phyloP scores from a whole-genome alignment of 495 filamentous ascomycete species.

The Penicillium tannophilum region DNA sequence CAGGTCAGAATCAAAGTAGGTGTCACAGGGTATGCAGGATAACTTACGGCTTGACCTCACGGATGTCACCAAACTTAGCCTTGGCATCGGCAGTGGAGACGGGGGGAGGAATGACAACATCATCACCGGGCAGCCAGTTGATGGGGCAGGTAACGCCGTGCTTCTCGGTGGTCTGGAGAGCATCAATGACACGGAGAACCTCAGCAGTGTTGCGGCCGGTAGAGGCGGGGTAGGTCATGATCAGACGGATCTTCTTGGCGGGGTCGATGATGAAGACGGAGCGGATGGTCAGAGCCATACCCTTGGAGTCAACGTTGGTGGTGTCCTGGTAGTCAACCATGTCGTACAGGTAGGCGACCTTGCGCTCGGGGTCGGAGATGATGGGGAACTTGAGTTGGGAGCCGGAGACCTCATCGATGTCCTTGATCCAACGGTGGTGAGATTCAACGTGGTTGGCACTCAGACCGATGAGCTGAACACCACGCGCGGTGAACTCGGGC shows the following conservation, averaged over 20 bases:
- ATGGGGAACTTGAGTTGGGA: slow-evolving; percentile 65
- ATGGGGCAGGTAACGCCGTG: slow-evolving; percentile 66
- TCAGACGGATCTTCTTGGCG: slow-evolving; percentile 66
- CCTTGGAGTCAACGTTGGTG: slow-evolving; percentile 57
- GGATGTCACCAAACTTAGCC: slow-evolving; percentile 67
- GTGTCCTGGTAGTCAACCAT: slow-evolving; percentile 64
- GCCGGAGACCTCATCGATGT: slow-evolving; percentile 63
- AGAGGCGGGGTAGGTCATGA: slow-evolving; percentile 68
- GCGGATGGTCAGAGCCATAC: slow-evolving; percentile 67
- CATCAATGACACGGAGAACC: slow-evolving; percentile 66
- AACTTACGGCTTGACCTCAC: slow-evolving; percentile 64
- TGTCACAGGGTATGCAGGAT: not conserved
- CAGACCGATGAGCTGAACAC: slow-evolving; percentile 93
- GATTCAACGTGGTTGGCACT: slow-evolving; percentile 61
- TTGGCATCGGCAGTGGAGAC: slow-evolving; percentile 64
- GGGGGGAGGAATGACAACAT: slow-evolving; percentile 67
- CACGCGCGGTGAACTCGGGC: slow-evolving; percentile 92
- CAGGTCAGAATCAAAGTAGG: slow-evolving; percentile 20
- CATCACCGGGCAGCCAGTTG: slow-evolving; percentile 64
- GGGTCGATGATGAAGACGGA: slow-evolving; percentile 73
- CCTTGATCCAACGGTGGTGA: slow-evolving; percentile 64
- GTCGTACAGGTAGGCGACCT: slow-evolving; percentile 66
- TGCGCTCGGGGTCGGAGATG: slow-evolving; percentile 67
- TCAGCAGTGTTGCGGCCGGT: slow-evolving; percentile 67
- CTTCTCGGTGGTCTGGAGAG: slow-evolving; percentile 64